Evolutionary conservation across 169 alveolate genomes (phyloP), one percentile per base, ranked within the genome.

Genomic region (Plasmodium ovale): DNA sequence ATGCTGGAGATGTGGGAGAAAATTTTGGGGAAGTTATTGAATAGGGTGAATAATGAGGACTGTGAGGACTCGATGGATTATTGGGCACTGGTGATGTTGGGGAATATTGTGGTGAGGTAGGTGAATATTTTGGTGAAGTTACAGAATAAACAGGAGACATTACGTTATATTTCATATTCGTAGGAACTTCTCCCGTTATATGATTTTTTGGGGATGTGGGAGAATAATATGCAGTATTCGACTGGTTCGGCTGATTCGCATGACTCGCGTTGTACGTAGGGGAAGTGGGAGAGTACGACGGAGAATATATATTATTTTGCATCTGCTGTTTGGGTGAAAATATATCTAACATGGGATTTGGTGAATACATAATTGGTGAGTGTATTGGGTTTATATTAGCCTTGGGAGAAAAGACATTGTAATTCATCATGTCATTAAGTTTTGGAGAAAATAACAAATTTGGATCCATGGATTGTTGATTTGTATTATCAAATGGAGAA

Each of bases 1-100:
- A 96, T 44, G 96, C 93, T 0, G 98, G 97, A 5, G 96, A 93
- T 21, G 97, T 93, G 23, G 98, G 98, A 3, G 96, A 91, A 64
- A 93, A 94, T 14, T 87, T 94, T 29, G 92, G 77, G 67, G 84
- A 70, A 0, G 64, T 58, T 25, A 70, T 70, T 19, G 84, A 54
- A 35, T 70, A 70, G 12, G 89, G 82, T 19, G 84, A 54, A 35
- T 70, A 70, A 21, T 79, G 82, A 1, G 79, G 73, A 67, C 91
- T 92, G 49, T 90, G 87, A 2, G 94, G 87, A 19, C 68, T 77
- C n/a, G 82, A 72, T 1, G 92, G 53, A 68, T 60, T 53, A 37
- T 74, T 68, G 53, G 85, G 84, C 9, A 87, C 87, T 25, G 89
- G 92, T 14, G 94, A 91, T 29, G 93, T 23, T 16, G 72, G 72